A percentile compares a stretch with the other conserved stretches of the same genome.
Evolutionary conservation across 768 basidiomycete genomes (phyloP).

Genomic region (Russula compacta): DNA sequence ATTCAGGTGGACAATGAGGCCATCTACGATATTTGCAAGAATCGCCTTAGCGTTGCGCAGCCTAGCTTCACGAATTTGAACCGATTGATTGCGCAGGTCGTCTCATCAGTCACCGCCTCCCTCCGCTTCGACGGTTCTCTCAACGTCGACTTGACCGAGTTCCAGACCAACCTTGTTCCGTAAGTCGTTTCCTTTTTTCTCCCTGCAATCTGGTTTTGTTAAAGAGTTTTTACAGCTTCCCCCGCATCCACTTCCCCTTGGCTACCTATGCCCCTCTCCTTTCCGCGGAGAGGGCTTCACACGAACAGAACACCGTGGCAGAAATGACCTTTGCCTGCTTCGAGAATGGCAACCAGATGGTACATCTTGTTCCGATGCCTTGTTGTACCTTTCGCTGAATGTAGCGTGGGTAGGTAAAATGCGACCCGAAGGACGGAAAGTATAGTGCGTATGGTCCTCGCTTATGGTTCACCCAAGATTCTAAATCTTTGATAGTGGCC

Average conservation of each 20-base stretch:
- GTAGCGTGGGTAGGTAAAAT: constrained; percentile 42
- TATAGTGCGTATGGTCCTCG: constrained; percentile 59
- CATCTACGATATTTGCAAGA: constrained; percentile 99
- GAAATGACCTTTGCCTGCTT: constrained; percentile 99
- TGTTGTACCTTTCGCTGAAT: neutral
- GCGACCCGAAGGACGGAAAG: constrained; percentile 96
- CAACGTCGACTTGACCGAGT: constrained; percentile 96
- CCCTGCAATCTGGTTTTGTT: neutral
- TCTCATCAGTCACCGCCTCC: constrained; percentile 95
- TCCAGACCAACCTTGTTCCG: constrained; percentile 98
- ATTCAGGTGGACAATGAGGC: constrained; percentile 93
- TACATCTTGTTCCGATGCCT: neutral
- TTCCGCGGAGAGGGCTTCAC: constrained; percentile 90
- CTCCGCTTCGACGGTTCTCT: constrained; percentile 95
- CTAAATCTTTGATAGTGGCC: constrained; percentile 49
- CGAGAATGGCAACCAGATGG: constrained; percentile 96
- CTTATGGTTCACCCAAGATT: neutral
- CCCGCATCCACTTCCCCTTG: constrained; percentile 96
- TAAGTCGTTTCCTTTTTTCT: constrained; percentile 34
- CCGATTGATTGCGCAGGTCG: constrained; percentile 95
- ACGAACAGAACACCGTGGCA: constrained; percentile 94
- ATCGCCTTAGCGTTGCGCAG: constrained; percentile 72
- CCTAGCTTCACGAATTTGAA: constrained; percentile 94
- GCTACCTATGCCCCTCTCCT: constrained; percentile 93
- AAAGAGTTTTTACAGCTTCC: constrained; percentile 50